Conservation (phyloP, 306 rosid species). For the Glycine tomentella region DNA sequence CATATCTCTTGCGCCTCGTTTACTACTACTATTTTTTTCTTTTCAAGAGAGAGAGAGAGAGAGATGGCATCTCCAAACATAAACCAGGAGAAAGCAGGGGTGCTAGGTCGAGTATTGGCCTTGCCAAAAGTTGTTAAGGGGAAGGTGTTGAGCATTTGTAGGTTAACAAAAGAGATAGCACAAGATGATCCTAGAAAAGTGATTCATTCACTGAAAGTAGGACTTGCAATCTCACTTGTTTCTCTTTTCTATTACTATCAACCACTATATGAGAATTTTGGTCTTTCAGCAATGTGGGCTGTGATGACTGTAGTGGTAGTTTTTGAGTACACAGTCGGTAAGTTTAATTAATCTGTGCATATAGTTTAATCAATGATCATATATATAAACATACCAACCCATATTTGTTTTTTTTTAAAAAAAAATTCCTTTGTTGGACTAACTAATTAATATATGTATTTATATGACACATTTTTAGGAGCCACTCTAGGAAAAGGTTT, state of each 20-base stretch:
- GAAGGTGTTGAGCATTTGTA: conserved; percentile 51
- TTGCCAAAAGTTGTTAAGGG: conserved; percentile 42
- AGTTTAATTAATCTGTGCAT: conserved; percentile 8
- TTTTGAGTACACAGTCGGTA: conserved; percentile 87
- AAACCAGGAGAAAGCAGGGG: conserved; percentile 46
- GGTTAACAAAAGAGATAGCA: conserved; percentile 56
- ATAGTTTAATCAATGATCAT: background rate
- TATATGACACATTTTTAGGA: conserved; percentile 57
- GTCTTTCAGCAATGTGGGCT: conserved; percentile 94
- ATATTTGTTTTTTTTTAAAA: too few relatives aligned
- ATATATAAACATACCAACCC: too few relatives aligned
- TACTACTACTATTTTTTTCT: background rate
- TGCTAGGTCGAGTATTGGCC: conserved; percentile 30
- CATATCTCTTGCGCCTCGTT: background rate
- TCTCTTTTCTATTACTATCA: conserved; percentile 79
- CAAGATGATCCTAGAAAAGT: conserved; percentile 88
- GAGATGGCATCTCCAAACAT: conserved; percentile 44
- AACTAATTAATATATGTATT: background rate
- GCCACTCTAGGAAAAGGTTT: conserved; percentile 90
- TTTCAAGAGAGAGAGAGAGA: conserved; percentile 32
- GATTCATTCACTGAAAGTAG: conserved; percentile 80
- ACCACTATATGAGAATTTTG: conserved; percentile 82
- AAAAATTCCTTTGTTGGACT: background rate
- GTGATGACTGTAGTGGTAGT: conserved; percentile 90
- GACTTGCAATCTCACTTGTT: conserved; percentile 70